A percentile compares a stretch with the other conserved stretches of the same genome.
phyloP scores from a whole-genome alignment of 257 asterid species.

The Solanum pennellii region DNA sequence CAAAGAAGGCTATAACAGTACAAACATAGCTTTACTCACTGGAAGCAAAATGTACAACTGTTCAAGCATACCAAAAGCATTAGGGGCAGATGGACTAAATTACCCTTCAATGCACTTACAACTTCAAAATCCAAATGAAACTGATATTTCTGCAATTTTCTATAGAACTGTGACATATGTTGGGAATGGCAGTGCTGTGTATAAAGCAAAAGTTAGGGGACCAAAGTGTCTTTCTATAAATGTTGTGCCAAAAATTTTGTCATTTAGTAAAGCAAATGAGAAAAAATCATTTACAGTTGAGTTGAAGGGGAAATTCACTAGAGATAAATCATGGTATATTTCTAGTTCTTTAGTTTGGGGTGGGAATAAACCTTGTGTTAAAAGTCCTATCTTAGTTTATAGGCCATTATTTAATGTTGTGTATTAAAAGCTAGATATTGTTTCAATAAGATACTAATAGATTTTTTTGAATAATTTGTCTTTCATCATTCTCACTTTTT shows the following conservation, averaged over 20 bases:
- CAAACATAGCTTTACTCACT: conserved; percentile 18
- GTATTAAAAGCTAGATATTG: background rate
- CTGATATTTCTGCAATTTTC: conserved; percentile 32
- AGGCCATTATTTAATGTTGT: background rate
- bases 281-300: conserved; percentile 40
- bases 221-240: conserved; percentile 26
- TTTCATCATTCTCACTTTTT: background rate
- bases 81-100: conserved; percentile 57
- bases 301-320: conserved; percentile 33
- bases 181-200: conserved; percentile 22
- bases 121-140: conserved; percentile 4
- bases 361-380: conserved; percentile 29
- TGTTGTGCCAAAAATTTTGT: conserved; percentile 34
- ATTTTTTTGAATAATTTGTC: background rate
- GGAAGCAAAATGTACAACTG: conserved; percentile 38
- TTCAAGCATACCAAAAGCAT: conserved; percentile 16
- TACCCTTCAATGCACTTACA: conserved; percentile 57
- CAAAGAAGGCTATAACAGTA: conserved; percentile 36
- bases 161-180: conserved; percentile 52
- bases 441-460: background rate
- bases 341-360: conserved; percentile 28
- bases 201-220: conserved; percentile 27
- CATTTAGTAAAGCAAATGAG: conserved; percentile 22
- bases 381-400: conserved; percentile 53
- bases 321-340: background rate